Conservation (phyloP, 192 early-diverging fungal species). For the Coemansia sp. region DNA sequence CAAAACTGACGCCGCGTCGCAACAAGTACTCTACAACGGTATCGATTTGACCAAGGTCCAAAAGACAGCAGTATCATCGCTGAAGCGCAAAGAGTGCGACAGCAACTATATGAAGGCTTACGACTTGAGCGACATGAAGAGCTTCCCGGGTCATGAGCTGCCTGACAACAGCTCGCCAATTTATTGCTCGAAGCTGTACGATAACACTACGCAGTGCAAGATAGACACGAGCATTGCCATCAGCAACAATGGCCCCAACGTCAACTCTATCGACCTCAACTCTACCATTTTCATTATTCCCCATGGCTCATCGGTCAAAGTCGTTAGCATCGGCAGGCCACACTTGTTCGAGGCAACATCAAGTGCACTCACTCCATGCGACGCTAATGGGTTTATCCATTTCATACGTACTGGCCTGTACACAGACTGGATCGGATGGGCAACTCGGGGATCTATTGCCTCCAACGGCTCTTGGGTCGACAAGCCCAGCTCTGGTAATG, state of each 20-base stretch:
- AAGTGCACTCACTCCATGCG: slow-evolving; percentile 24
- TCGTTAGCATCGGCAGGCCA: slow-evolving; percentile 43
- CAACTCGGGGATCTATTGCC: slow-evolving; percentile 38
- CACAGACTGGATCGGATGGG: slow-evolving; percentile 56
- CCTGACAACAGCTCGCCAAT: slow-evolving; percentile 42
- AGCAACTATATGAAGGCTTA: slow-evolving; percentile 35
- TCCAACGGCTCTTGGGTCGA: slow-evolving; percentile 45
- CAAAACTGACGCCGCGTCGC: slow-evolving; percentile 38
- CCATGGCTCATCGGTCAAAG: slow-evolving; percentile 32
- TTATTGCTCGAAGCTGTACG: slow-evolving; percentile 52
- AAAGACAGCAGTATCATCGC: slow-evolving; percentile 26
- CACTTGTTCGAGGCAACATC: slow-evolving; percentile 41
- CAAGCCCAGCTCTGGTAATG: slow-evolving; percentile 26
- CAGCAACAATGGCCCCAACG: slow-evolving; percentile 16
- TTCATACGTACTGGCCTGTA: slow-evolving; percentile 50
- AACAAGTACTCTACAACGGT: slow-evolving; percentile 43
- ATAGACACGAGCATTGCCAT: slow-evolving; percentile 41
- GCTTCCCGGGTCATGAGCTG: slow-evolving; percentile 45
- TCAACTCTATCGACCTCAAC: slow-evolving; percentile 48
- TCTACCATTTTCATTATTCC: slow-evolving; percentile 45
- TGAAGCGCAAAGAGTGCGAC: slow-evolving; percentile 40
- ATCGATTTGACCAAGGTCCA: slow-evolving; percentile 44
- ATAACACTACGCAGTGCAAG: slow-evolving; percentile 40
- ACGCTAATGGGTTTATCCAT: slow-evolving; percentile 48
- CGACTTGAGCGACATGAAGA: slow-evolving; percentile 43